Evolutionary conservation across 2,329 filamentous ascomycete genomes (phyloP).

Genomic region (Fusarium ambrosium): DNA sequence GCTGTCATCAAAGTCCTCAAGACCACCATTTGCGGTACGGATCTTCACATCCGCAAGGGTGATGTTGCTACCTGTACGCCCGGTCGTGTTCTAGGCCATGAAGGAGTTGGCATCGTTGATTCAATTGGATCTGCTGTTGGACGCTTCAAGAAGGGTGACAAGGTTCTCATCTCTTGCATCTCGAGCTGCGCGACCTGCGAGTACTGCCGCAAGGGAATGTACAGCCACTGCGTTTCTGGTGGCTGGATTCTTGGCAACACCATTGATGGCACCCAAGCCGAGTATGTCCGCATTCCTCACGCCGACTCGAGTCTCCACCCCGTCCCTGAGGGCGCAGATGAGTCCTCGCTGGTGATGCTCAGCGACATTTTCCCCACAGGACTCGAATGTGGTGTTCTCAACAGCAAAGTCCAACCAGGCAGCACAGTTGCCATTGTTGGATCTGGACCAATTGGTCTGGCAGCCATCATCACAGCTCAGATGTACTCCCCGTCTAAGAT

Average conservation of each 20-base stretch:
- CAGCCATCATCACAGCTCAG: slow-evolving; percentile 65
- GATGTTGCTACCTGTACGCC: slow-evolving; percentile 62
- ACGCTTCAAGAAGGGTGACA: slow-evolving; percentile 63
- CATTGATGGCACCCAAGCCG: slow-evolving; percentile 68
- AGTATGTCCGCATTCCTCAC: slow-evolving; percentile 66
- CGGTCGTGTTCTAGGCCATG: slow-evolving; percentile 65
- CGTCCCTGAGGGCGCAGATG: slow-evolving; percentile 58
- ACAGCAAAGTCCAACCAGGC: slow-evolving; percentile 65
- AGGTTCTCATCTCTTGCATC: slow-evolving; percentile 66
- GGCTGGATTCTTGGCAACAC: slow-evolving; percentile 69
- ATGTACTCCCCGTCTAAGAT: slow-evolving; percentile 66
- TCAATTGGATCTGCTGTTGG: slow-evolving; percentile 59
- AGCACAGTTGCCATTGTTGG: slow-evolving; percentile 67
- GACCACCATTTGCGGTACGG: slow-evolving; percentile 67
- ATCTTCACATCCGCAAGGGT: slow-evolving; percentile 69
- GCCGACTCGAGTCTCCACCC: slow-evolving; percentile 63
- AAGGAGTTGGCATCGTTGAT: slow-evolving; percentile 65
- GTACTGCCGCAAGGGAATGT: slow-evolving; percentile 65
- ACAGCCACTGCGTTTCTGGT: slow-evolving; percentile 65
- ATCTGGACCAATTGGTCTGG: slow-evolving; percentile 68
- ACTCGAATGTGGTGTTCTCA: slow-evolving; percentile 66
- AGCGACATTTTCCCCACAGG: slow-evolving; percentile 71
- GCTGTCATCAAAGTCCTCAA: slow-evolving; percentile 63
- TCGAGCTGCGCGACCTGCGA: slow-evolving; percentile 64
- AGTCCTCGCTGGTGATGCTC: slow-evolving; percentile 61